phyloP scores from a whole-genome alignment of 805 yeast species.

The Schizosaccharomyces lindneri region DNA sequence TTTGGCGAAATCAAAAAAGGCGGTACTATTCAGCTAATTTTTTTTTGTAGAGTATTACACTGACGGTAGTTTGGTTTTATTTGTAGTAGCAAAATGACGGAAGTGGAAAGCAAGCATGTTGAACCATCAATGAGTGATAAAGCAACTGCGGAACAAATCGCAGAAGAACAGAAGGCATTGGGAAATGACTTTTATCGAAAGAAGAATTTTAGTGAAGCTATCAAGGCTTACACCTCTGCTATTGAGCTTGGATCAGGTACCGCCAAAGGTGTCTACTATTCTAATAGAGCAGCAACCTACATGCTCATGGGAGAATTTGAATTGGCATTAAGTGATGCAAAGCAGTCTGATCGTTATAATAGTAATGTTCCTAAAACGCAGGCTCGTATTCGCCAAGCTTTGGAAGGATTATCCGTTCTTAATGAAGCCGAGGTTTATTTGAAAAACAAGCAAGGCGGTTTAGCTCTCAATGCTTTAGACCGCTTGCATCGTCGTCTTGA shows the following conservation, averaged over 20 bases:
- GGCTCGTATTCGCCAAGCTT: slow-evolving; percentile 15
- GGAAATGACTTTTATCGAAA: slow-evolving; percentile 18
- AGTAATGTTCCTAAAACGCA: slow-evolving; percentile 15
- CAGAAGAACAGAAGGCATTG: slow-evolving; percentile 4
- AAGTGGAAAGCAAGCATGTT: neutral
- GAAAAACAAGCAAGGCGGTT: slow-evolving; percentile 10
- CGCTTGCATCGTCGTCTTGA: slow-evolving; percentile 17
- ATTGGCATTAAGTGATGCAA: slow-evolving; percentile 15
- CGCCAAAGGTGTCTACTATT: slow-evolving; percentile 14
- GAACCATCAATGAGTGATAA: neutral
- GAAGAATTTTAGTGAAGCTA: slow-evolving; percentile 16
- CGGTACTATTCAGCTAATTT: too few species aligned
- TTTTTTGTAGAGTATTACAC: too few species aligned
- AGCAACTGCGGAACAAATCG: neutral
- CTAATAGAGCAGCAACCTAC: slow-evolving; percentile 18
- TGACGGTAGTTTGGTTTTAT: too few species aligned
- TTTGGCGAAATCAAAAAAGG: too few species aligned
- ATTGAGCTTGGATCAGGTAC: slow-evolving; percentile 12
- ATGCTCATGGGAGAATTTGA: slow-evolving; percentile 14
- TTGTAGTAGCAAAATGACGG: neutral
- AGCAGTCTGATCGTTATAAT: slow-evolving; percentile 12
- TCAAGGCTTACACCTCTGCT: slow-evolving; percentile 9
- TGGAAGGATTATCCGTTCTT: slow-evolving; percentile 14
- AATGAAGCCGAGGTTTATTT: slow-evolving; percentile 14
- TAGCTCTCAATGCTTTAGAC: slow-evolving; percentile 16